A percentile compares a stretch with the other conserved stretches of the same genome.
Conservation (phyloP, 257 asterid genomes). For the Cruciata laevipes region DNA sequence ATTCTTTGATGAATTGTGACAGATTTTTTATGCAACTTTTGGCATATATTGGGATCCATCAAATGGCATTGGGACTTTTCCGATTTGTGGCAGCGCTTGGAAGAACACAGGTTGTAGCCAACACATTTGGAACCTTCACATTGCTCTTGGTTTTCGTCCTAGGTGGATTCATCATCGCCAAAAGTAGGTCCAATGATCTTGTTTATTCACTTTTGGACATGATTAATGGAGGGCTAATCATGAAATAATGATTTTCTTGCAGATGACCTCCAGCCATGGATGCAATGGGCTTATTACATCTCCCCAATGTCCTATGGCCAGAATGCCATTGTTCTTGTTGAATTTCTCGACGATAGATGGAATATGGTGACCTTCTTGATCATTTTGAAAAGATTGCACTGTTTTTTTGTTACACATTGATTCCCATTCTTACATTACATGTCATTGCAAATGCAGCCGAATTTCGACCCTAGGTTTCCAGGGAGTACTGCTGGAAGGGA, state of each 20-base stretch:
- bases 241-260: constrained; percentile 15
- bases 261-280: constrained; percentile 80
- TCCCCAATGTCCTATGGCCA: constrained; percentile 89
- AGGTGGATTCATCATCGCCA: constrained; percentile 86
- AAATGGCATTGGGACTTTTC: constrained; percentile 83
- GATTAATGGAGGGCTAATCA: neutral
- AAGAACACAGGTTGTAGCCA: constrained; percentile 74
- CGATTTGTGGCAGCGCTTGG: constrained; percentile 78
- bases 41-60: constrained; percentile 75
- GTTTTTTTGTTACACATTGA: neutral
- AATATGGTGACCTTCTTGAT: constrained; percentile 45
- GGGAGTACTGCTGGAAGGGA: constrained; percentile 80
- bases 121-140: constrained; percentile 66
- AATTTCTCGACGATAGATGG: constrained; percentile 81
- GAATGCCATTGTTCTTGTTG: constrained; percentile 75
- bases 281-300: constrained; percentile 71
- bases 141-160: constrained; percentile 80
- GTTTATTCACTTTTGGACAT: neutral
- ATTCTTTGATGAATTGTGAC: constrained; percentile 1
- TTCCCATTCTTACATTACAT: constrained; percentile 23
- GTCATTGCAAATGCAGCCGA: constrained; percentile 73
- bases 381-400: neutral
- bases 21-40: constrained; percentile 66
- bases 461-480: constrained; percentile 41
- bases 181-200: constrained; percentile 48